Evolutionary conservation across 306 rosid genomes (phyloP).

Genomic region (Pyrus bretschneideri): DNA sequence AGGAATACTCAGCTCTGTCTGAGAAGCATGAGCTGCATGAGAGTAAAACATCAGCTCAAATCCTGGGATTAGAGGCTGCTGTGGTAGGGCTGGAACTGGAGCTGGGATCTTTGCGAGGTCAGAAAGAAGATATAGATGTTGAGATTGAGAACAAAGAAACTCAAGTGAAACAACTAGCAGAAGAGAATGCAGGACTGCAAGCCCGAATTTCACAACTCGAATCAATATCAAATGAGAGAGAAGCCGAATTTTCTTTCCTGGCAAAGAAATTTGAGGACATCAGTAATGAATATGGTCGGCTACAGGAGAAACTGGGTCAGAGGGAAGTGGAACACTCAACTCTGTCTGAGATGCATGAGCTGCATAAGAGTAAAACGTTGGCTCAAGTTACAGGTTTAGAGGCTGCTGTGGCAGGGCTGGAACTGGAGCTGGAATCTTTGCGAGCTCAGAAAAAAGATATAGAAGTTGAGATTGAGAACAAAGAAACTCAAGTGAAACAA

Average conservation of each 20-base stretch:
- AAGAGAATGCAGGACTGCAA: slow-evolving; percentile 36
- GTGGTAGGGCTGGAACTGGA: slow-evolving; percentile 36
- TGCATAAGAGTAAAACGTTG: no score
- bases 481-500: slow-evolving; percentile 10
- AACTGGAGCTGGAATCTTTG: no score
- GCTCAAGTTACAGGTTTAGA: no score
- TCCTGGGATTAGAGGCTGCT: slow-evolving; percentile 38
- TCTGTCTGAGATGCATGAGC: no score
- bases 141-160: slow-evolving; percentile 34
- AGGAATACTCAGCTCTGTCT: slow-evolving; percentile 42
- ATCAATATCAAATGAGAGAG: slow-evolving; percentile 39
- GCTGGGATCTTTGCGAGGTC: slow-evolving; percentile 36
- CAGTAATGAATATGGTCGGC: slow-evolving; percentile 10
- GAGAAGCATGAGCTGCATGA: slow-evolving; percentile 44
- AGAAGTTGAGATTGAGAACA: no score
- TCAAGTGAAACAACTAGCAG: slow-evolving; percentile 44
- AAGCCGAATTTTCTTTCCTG: slow-evolving; percentile 39
- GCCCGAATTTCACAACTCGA: slow-evolving; percentile 47
- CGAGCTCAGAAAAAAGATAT: no score
- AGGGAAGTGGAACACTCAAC: no score
- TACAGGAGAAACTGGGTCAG: no score
- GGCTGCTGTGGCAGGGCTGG: no score
- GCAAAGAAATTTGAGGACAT: slow-evolving; percentile 35
- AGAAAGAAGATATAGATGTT: slow-evolving; percentile 38
- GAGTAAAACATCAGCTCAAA: slow-evolving; percentile 34